Evolutionary conservation across 225 moss, liverwort and hornwort genomes (phyloP).

Genomic region (Anthoceros angustus): DNA sequence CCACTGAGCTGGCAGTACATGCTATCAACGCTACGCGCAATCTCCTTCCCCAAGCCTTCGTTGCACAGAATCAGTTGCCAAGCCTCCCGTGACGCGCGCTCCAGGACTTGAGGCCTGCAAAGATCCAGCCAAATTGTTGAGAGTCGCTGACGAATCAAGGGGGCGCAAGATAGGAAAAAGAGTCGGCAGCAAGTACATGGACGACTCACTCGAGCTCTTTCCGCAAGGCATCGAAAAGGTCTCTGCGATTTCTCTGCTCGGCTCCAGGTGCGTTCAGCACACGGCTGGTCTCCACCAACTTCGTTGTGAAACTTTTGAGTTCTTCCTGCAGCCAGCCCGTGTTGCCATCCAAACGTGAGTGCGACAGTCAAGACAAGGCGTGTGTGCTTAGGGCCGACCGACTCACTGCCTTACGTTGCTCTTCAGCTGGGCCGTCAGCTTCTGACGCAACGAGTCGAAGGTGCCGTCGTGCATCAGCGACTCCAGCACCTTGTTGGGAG

Average conservation of each 20-base stretch:
- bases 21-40: not conserved
- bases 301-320: not conserved
- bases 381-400: not conserved
- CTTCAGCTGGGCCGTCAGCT: not conserved
- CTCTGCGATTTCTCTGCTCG: constrained; percentile 1
- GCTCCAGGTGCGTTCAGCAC: constrained; percentile 5
- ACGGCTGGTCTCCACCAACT: not conserved
- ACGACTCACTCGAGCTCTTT: not conserved
- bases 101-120: not conserved
- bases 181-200: not conserved
- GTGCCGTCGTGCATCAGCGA: constrained; percentile 3
- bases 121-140: not conserved
- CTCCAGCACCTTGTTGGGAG: constrained; percentile 1
- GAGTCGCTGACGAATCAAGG: not conserved
- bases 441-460: not conserved
- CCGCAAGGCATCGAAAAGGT: not conserved
- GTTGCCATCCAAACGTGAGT: not conserved
- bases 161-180: not conserved
- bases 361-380: not conserved
- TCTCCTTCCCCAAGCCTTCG: not conserved
- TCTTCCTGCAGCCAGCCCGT: not conserved
- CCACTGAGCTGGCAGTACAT: constrained; percentile 3
- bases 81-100: not conserved
- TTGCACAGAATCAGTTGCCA: not conserved
- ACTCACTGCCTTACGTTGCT: not conserved